These are phyloP conservation scores for Alternaria triticina DNA, from an alignment of 2,329 filamentous ascomycete genomes.

Conservation along the genomic window DNA sequence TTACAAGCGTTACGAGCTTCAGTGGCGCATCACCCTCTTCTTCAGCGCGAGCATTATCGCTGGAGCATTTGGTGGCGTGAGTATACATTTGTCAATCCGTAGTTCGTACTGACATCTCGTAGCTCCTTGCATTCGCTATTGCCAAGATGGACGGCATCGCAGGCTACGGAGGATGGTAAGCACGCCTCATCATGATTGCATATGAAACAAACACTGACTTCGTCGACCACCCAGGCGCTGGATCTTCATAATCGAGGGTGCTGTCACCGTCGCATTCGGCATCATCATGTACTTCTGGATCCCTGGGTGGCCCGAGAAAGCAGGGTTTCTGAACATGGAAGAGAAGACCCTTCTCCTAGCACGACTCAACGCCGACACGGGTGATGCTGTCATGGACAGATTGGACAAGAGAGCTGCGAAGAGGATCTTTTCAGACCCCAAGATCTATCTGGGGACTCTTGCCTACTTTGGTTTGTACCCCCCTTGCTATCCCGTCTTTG, in stretches of 20 bases:
- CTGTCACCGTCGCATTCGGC: conserved; percentile 46
- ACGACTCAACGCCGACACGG: conserved; percentile 35
- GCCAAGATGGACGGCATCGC: conserved; percentile 65
- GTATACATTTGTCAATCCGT: neutral
- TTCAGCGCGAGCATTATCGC: conserved; percentile 51
- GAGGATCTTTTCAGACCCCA: conserved; percentile 52
- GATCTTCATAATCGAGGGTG: conserved; percentile 42
- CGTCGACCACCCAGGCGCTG: conserved; percentile 24
- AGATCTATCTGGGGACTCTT: conserved; percentile 35
- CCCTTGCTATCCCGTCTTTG: fast-evolving
- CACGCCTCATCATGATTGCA: neutral
- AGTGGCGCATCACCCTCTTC: conserved; percentile 51
- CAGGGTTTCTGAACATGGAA: conserved; percentile 37
- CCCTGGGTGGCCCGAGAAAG: conserved; percentile 55
- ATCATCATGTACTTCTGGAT: conserved; percentile 58
- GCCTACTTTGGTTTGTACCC: conserved; percentile 21
- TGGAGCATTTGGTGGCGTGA: conserved; percentile 50
- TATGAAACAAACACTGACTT: neutral
- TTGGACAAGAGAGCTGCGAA: conserved; percentile 56
- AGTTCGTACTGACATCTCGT: neutral
- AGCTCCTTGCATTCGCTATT: conserved; percentile 57
- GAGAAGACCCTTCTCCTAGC: conserved; percentile 39
- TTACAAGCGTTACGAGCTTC: conserved; percentile 53
- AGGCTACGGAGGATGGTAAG: conserved; percentile 43
- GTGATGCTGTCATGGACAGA: conserved; percentile 59